Conservation (phyloP, 306 rosid genomes). For the Sesbania bispinosa region DNA sequence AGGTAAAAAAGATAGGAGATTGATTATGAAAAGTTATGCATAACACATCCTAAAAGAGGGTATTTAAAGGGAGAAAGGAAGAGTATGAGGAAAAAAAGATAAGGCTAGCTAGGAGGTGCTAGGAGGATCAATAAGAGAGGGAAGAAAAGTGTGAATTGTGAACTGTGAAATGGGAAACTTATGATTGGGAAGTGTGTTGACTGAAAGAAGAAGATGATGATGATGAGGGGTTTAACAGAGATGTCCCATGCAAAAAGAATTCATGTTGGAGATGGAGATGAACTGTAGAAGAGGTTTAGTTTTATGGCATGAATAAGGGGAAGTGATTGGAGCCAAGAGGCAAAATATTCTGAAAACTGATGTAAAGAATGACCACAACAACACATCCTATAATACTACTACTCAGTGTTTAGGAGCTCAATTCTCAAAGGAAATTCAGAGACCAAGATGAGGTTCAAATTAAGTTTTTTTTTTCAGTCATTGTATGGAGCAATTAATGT, state of each 20-base stretch:
- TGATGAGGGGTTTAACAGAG: not conserved
- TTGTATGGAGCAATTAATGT: constrained; percentile 44
- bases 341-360: not conserved
- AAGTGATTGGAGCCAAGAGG: constrained; percentile 17
- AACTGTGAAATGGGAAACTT: constrained; percentile 39
- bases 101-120: not conserved
- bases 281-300: not conserved
- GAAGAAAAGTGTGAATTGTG: constrained; percentile 46
- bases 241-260: constrained; percentile 53
- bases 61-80: not conserved
- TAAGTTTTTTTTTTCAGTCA: not conserved
- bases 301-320: constrained; percentile 29
- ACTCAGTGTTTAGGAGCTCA: constrained; percentile 17
- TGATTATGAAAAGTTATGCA: not conserved
- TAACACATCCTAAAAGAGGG: not conserved
- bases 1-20: not conserved
- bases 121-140: not conserved
- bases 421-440: constrained; percentile 21
- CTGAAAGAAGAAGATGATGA: constrained; percentile 24
- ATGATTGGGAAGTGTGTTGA: constrained; percentile 44
- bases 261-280: not conserved
- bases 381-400: not conserved
- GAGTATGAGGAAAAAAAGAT: not conserved
- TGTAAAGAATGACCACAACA: constrained; percentile 13
- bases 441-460: not conserved